phyloP scores from a whole-genome alignment of 257 asterid genomes.

The Penstemon newberryi region DNA sequence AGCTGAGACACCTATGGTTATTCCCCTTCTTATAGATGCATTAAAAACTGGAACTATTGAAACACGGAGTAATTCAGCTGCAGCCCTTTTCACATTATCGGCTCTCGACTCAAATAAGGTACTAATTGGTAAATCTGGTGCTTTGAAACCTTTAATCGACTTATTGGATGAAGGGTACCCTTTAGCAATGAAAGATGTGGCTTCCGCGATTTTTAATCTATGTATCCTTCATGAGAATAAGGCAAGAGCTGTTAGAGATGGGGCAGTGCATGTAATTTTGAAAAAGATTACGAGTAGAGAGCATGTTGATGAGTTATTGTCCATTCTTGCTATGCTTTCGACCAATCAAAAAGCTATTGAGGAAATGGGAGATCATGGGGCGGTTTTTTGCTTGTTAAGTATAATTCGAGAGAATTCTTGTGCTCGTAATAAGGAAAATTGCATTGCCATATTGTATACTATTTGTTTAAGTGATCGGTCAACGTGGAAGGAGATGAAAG shows the following conservation, averaged over 20 bases:
- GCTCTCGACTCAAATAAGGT: conserved; percentile 82
- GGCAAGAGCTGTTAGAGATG: conserved; percentile 72
- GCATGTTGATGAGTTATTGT: conserved; percentile 66
- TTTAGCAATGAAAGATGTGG: conserved; percentile 71
- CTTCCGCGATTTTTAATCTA: conserved; percentile 75
- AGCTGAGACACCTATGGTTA: conserved; percentile 69
- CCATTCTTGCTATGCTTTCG: conserved; percentile 86
- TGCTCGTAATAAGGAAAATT: conserved; percentile 67
- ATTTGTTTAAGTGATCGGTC: conserved; percentile 63
- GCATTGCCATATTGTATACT: conserved; percentile 55
- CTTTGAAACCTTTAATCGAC: conserved; percentile 61
- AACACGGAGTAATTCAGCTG: conserved; percentile 88
- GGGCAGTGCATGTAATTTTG: conserved; percentile 65
- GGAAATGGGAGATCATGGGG: conserved; percentile 66
- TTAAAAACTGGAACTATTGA: conserved; percentile 60
- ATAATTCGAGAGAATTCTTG: conserved; percentile 61
- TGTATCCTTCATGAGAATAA: conserved; percentile 78
- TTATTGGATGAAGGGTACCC: conserved; percentile 73
- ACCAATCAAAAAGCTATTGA: conserved; percentile 61
- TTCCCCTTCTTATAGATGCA: conserved; percentile 68
- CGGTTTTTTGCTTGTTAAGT: conserved; percentile 66
- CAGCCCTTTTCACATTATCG: conserved; percentile 77
- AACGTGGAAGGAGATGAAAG: conserved; percentile 72
- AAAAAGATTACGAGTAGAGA: conserved; percentile 47
- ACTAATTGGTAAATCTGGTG: conserved; percentile 72